These are phyloP conservation scores for Chlorella sp. DNA, from an alignment of 139 green algal genomes.

Conservation along the genomic window DNA sequence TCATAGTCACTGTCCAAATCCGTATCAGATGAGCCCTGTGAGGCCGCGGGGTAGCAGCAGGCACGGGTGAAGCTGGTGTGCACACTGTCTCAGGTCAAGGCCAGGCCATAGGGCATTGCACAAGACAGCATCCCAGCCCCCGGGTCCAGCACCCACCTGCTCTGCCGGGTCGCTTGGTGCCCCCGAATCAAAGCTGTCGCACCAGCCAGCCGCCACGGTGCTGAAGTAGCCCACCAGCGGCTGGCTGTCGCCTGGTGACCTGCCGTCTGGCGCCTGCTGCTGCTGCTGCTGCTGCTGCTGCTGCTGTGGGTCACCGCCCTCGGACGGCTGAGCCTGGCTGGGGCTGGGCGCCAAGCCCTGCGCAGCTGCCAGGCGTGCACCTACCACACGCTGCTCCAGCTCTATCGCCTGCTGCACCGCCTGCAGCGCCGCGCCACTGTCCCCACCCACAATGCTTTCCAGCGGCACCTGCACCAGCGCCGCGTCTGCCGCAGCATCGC, in stretches of 20 bases:
- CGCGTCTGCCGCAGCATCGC: background rate
- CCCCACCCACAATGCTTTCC: slow-evolving; percentile 58
- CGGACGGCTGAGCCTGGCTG: background rate
- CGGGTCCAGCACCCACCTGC: no score
- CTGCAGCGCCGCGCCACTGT: slow-evolving; percentile 39
- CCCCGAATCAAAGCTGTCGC: slow-evolving; percentile 6
- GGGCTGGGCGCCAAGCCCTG: background rate
- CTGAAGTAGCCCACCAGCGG: slow-evolving; percentile 23
- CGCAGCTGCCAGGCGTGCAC: background rate
- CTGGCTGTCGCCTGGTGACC: background rate
- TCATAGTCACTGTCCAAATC: slow-evolving; percentile 53
- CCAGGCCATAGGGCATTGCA: no score
- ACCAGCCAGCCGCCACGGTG: slow-evolving; percentile 11
- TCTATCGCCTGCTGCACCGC: slow-evolving; percentile 44
- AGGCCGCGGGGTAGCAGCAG: no score
- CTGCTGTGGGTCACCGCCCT: background rate
- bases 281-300: background rate
- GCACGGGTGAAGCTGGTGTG: no score
- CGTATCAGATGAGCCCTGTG: no score
- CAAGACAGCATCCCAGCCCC: no score
- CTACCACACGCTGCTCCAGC: slow-evolving; percentile 20
- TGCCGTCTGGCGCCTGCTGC: background rate
- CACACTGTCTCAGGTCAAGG: no score
- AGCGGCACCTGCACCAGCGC: slow-evolving; percentile 55
- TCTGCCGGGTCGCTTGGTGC: no score